A percentile compares a stretch with the other conserved stretches of the same genome.
phyloP scores from a whole-genome alignment of 2,329 filamentous ascomycete species.

The Cordyceps tenuipes region DNA sequence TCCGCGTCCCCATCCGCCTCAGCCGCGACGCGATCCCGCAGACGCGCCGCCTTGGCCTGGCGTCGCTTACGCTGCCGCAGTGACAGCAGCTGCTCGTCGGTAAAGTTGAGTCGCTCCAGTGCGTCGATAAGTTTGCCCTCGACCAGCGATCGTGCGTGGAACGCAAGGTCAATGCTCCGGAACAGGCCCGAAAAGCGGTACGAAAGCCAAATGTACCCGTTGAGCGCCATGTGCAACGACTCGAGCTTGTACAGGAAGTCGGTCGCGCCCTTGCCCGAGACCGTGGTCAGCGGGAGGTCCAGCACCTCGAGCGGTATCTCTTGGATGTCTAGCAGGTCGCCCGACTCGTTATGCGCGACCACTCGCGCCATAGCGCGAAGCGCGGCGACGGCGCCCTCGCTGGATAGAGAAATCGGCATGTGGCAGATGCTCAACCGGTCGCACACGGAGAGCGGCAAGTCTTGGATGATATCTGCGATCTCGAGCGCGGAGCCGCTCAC shows the following conservation, averaged over 20 bases:
- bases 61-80: conserved; percentile 19
- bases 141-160: conserved; percentile 68
- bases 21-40: background rate
- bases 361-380: conserved; percentile 58
- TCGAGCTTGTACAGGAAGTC: conserved; percentile 64
- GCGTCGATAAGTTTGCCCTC: conserved; percentile 59
- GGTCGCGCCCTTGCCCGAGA: conserved; percentile 27
- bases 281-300: conserved; percentile 47
- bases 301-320: conserved; percentile 66
- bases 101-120: conserved; percentile 42
- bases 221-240: conserved; percentile 69
- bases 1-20: background rate
- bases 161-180: conserved; percentile 62
- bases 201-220: conserved; percentile 86
- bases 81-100: conserved; percentile 25
- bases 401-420: conserved; percentile 55
- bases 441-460: conserved; percentile 56
- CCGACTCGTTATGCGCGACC: conserved; percentile 58
- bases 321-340: conserved; percentile 62
- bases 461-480: conserved; percentile 68
- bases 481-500: conserved; percentile 50
- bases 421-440: conserved; percentile 72
- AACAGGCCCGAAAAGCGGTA: conserved; percentile 83
- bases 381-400: conserved; percentile 37
- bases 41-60: conserved; percentile 13